Percentiles rank a stretch among this genome's conserved stretches.
These are phyloP conservation scores for Colletotrichum echinochloae DNA, from an alignment of 2,329 filamentous ascomycete genomes.

Conservation along the genomic window DNA sequence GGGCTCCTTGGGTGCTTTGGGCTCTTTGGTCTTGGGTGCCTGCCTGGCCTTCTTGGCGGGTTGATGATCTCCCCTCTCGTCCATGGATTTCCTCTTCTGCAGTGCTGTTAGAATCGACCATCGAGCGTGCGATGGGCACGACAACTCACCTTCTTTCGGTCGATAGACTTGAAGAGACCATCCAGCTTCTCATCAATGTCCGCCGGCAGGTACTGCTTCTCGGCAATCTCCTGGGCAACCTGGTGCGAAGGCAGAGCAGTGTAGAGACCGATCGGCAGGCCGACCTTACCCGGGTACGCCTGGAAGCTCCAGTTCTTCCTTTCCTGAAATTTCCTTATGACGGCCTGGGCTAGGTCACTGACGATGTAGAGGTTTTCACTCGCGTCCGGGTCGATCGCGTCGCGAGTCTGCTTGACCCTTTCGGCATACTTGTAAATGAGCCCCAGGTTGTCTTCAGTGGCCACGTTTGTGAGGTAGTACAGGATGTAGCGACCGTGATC, in stretches of 20 bases:
- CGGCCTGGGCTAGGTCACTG: slow-evolving; percentile 85
- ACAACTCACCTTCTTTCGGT: slow-evolving; percentile 75
- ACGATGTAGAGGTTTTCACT: slow-evolving; percentile 86
- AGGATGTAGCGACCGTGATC: slow-evolving; percentile 91
- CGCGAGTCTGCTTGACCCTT: slow-evolving; percentile 88
- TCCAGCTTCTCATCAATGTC: slow-evolving; percentile 82
- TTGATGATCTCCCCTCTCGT: slow-evolving; percentile 62
- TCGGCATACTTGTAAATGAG: slow-evolving; percentile 94
- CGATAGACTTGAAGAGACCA: slow-evolving; percentile 70
- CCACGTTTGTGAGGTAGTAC: slow-evolving; percentile 86
- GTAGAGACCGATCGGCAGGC: slow-evolving; percentile 84
- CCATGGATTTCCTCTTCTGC: slow-evolving; percentile 69
- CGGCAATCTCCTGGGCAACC: slow-evolving; percentile 85
- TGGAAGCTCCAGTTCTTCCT: slow-evolving; percentile 88
- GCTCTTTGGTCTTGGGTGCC: slow-evolving; percentile 49
- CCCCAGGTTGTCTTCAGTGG: slow-evolving; percentile 87
- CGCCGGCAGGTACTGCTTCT: slow-evolving; percentile 85
- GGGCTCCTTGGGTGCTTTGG: slow-evolving; percentile 38
- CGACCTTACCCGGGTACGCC: slow-evolving; percentile 83
- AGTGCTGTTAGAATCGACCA: slow-evolving; percentile 44
- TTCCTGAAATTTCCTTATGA: slow-evolving; percentile 89
- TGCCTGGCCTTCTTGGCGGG: slow-evolving; percentile 56
- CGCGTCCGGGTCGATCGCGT: slow-evolving; percentile 76
- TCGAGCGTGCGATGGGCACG: not conserved
- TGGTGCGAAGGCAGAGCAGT: slow-evolving; percentile 79